phyloP scores from a whole-genome alignment of 768 basidiomycete genomes.

The Ramaria sp. region DNA sequence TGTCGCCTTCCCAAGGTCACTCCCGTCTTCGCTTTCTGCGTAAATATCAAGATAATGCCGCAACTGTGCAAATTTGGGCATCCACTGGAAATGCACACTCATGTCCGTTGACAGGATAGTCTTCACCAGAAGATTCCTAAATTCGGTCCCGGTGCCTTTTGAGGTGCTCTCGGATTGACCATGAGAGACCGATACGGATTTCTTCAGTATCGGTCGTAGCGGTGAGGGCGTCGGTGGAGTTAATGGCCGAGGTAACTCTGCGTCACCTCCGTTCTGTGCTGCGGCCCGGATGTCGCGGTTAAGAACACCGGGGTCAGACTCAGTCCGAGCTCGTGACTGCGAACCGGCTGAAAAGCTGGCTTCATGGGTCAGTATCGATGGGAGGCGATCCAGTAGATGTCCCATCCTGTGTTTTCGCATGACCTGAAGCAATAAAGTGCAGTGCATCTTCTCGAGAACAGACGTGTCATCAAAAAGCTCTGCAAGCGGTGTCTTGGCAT shows the following conservation, averaged over 20 bases:
- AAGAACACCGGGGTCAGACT: conserved; percentile 23
- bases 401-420: conserved; percentile 75
- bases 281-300: neutral
- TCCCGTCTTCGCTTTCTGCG: conserved; percentile 16
- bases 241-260: neutral
- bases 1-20: conserved; percentile 15
- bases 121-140: conserved; percentile 67
- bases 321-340: conserved; percentile 12
- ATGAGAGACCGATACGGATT: neutral
- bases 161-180: neutral
- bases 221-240: neutral
- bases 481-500: conserved; percentile 82
- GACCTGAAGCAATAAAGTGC: conserved; percentile 63
- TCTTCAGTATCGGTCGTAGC: neutral
- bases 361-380: conserved; percentile 11
- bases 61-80: conserved; percentile 45
- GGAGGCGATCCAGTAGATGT: conserved; percentile 46
- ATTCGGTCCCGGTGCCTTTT: conserved; percentile 21
- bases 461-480: conserved; percentile 83
- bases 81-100: conserved; percentile 81
- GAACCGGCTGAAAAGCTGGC: neutral
- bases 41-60: conserved; percentile 25
- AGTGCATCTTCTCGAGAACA: conserved; percentile 89
- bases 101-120: conserved; percentile 93
- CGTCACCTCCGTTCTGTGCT: neutral